These are phyloP conservation scores for Pseudocohnilembus persalinus DNA, from an alignment of 169 alveolate genomes.

Conservation along the genomic window DNA sequence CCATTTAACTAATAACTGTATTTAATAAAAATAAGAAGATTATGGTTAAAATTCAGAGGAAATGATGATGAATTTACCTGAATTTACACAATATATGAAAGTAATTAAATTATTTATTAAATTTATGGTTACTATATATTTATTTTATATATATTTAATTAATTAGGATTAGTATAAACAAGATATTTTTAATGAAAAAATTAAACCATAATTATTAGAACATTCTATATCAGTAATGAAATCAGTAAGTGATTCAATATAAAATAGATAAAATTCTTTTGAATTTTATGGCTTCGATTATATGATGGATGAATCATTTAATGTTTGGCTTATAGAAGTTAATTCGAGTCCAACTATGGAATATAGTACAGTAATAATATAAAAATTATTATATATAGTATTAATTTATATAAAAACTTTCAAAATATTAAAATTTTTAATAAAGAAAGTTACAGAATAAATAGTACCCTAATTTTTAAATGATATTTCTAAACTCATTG, in stretches of 20 bases:
- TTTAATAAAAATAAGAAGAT: conserved; percentile 68
- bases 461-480: not conserved
- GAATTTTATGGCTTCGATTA: conserved; percentile 82
- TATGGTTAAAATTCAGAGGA: conserved; percentile 21
- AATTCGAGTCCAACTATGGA: conserved; percentile 82
- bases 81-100: not conserved
- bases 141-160: not conserved
- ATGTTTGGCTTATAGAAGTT: conserved; percentile 72
- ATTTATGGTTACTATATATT: too few species aligned
- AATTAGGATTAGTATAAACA: conserved; percentile 18
- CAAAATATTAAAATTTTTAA: not conserved
- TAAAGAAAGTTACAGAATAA: conserved; percentile 2
- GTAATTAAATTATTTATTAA: not conserved
- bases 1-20: conserved; percentile 80
- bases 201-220: conserved; percentile 56
- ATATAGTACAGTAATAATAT: not conserved
- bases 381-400: too few species aligned
- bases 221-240: conserved; percentile 42
- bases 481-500: not conserved
- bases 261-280: conserved; percentile 56
- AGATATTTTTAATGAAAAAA: conserved; percentile 50
- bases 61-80: not conserved
- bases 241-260: conserved; percentile 56
- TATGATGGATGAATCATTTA: conserved; percentile 69
- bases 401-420: not conserved